phyloP scores from a whole-genome alignment of 2,329 filamentous ascomycete species.

The Pseudogymnoascus pannorum region DNA sequence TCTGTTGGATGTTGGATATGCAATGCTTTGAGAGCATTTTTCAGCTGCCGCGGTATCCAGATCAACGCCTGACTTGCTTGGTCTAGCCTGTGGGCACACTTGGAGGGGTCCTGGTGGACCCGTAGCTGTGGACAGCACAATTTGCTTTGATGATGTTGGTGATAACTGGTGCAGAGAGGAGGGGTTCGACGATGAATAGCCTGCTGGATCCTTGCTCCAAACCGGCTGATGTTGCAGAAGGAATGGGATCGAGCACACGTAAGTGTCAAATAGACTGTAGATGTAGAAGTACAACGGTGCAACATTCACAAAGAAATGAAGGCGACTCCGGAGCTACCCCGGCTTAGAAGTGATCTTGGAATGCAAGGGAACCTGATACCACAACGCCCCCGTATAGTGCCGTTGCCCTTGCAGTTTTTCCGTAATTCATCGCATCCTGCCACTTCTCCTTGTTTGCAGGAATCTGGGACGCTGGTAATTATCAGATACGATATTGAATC shows the following conservation, averaged over 20 bases:
- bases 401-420: slow-evolving; percentile 3
- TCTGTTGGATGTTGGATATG: slow-evolving; percentile 6
- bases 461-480: background rate
- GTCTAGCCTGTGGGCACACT: background rate
- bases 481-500: slow-evolving; percentile 1
- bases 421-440: background rate
- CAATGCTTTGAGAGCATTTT: background rate
- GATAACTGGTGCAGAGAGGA: background rate
- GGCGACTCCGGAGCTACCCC: background rate
- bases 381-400: background rate
- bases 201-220: background rate
- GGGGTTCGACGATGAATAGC: background rate
- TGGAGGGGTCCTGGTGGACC: background rate
- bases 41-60: background rate
- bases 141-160: slow-evolving; percentile 1
- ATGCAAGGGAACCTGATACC: slow-evolving; percentile 1
- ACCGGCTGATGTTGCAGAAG: background rate
- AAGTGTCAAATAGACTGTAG: background rate
- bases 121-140: background rate
- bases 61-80: background rate
- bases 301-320: slow-evolving; percentile 2
- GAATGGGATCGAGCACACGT: background rate
- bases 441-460: background rate
- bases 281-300: background rate
- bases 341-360: background rate